Base-by-base conservation (phyloP, 1,139 yeast species). In the Pichia sp. region DNA sequence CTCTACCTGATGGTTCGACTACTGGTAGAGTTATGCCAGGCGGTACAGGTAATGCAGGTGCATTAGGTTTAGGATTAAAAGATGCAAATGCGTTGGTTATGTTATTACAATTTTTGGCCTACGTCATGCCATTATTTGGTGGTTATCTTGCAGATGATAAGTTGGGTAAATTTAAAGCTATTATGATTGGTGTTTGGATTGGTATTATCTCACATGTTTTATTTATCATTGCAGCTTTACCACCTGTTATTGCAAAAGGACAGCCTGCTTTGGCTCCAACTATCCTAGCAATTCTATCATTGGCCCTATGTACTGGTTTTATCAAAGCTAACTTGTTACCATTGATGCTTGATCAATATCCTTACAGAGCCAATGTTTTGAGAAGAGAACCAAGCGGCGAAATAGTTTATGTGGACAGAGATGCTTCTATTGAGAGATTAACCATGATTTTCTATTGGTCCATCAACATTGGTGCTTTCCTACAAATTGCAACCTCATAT, bases 391-490 rank as follows among this genome's bases (percentile, higher is more conserved):
- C 79, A 52, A 62, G 69, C 35, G 95, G 95, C 45, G 82, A 80
- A 59, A 70, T 74, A 40, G 90, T 84, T 35, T 78, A 84, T 55
- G 73, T 82, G 40, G 90, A 84, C 58, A 84, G 86, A 47, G 76
- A 76, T 55, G 70, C 76, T 48, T 78, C 95, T n/a, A 67, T 83
- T 50, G 87, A 83, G 68, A 74, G 83, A 59, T 74, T 86, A 65
- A 80, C 87, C 47, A 74, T 84, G 73, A 68, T 81, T 39, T 87
- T 87, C 65, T 87, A 87, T 67, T 73, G 87, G 78, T 71, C 86
- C 57, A 82, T 87, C 62, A 87, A 87, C 62, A 67, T 84, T 51
- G 96, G 95, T 51, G 80, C 92, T 2, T 74, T 87, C 57, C 74
- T 85, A 52, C 82, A 82, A 55, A 71, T 87, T 53, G 94, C 90